phyloP scores from a whole-genome alignment of 352 stramenopile genomes.

The Pythium utonaiense region DNA sequence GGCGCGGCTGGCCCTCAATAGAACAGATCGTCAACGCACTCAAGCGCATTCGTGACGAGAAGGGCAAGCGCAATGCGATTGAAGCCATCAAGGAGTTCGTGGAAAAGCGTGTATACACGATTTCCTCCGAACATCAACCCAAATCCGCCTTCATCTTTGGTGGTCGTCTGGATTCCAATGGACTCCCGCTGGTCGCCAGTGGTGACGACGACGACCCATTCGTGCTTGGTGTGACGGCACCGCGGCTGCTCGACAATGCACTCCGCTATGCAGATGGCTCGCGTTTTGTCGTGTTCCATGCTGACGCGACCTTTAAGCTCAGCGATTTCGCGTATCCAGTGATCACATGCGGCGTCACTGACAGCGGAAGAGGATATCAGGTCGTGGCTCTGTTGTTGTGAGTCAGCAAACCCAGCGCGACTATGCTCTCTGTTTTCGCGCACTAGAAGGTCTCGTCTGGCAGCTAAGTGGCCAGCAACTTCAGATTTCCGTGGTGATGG shows the following conservation, averaged over 20 bases:
- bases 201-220: not conserved
- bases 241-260: not conserved
- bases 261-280: not conserved
- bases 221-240: not conserved
- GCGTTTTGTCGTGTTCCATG: not conserved
- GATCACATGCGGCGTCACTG: not conserved
- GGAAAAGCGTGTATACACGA: not conserved
- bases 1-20: conserved; percentile 1
- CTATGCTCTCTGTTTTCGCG: not conserved
- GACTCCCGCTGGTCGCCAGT: not conserved
- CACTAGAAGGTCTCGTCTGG: not conserved
- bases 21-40: conserved; percentile 1
- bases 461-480: not conserved
- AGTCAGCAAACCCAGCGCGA: not conserved
- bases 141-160: not conserved
- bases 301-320: not conserved
- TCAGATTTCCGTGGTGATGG: not conserved
- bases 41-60: conserved; percentile 8
- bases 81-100: not conserved
- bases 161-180: not conserved
- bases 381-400: not conserved
- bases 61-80: conserved; percentile 1
- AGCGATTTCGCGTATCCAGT: conserved; percentile 2
- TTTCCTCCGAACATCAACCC: not conserved
- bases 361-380: not conserved